Base-by-base conservation (phyloP, 2,329 filamentous ascomycete genomes). In the Ceratocystis smalleyi region DNA sequence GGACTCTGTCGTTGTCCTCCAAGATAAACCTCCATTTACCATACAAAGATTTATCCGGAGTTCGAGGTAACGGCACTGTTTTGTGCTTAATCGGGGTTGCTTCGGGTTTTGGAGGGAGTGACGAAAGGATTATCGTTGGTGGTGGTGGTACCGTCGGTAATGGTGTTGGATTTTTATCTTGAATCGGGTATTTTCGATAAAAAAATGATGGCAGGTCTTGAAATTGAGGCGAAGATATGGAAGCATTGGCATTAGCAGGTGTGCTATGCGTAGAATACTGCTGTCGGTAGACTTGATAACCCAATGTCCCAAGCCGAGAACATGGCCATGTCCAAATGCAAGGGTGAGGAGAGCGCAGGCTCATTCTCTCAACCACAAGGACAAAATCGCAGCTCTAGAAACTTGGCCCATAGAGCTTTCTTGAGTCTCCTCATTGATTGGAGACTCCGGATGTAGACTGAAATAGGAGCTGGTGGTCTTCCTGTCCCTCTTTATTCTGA, bases 21-120 rank as follows among this genome's bases (percentile, higher is more conserved):
- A 66, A 27, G 5, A 66, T 17, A 43, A 61, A 64, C 10, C 51
- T 35, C 65, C 64, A 66, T 57, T 66, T 66, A 2, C 62, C 62
- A 43, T 64, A 62, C 3, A 66, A 59, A 5, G 43, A 43, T 57
- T 61, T 64, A 19, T 64, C 57, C 15, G 59, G 62, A 15, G 59
- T 30, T 8, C 22, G 35, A 6, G 59, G 62, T 7, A 66, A 43
- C 2, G 51, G 51, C 15, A 60, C 40, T 15, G 27, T 12, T 12
- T 54, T 62, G 19, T 17, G 10, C 17, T 7, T 15, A 22, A 10
- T n/a, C 3, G 30, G 27, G 3, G 10, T 35, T 62, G 22, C 35
- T 19, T 22, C 7, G 10, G 40, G 5, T 5, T 15, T 45, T 24
- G n/a, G 57, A 35, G 57, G 40, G 1, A 22, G n/a, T 60, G 12